Percentiles rank a stretch among this genome's conserved stretches.
phyloP scores from a whole-genome alignment of 2,329 filamentous ascomycete genomes.

The Neocatenulostroma microsporum region DNA sequence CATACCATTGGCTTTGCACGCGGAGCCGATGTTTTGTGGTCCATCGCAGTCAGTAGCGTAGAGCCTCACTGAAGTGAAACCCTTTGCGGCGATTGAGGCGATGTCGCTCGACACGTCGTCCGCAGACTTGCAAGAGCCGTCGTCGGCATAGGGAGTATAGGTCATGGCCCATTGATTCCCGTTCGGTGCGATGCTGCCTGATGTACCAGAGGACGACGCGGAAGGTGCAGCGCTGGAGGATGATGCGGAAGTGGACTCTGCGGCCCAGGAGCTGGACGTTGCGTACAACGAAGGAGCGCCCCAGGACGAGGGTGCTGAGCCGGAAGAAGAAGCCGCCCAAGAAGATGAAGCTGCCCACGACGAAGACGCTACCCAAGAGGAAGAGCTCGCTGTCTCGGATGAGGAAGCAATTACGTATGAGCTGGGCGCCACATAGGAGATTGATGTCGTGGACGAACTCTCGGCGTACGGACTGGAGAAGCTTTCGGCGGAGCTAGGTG shows the following conservation, averaged over 20 bases:
- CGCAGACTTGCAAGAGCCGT: slow-evolving; percentile 37
- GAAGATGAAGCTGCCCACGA: slow-evolving; percentile 6
- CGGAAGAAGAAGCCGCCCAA: not conserved
- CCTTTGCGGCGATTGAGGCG: slow-evolving; percentile 35
- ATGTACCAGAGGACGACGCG: slow-evolving; percentile 3
- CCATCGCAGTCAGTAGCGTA: slow-evolving; percentile 90
- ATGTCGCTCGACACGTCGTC: slow-evolving; percentile 35
- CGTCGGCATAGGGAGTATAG: slow-evolving; percentile 41
- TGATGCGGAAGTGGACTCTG: not conserved
- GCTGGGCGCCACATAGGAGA: too few relatives aligned
- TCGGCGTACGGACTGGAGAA: too few relatives aligned
- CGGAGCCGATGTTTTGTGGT: slow-evolving; percentile 65
- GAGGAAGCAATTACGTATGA: too few relatives aligned
- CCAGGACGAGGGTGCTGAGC: not conserved
- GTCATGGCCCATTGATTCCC: slow-evolving; percentile 41
- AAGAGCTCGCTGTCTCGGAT: too few relatives aligned
- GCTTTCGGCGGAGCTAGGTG: too few relatives aligned
- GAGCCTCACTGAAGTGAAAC: slow-evolving; percentile 63
- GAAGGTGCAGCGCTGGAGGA: too few relatives aligned
- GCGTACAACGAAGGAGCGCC: not conserved
- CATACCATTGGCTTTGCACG: slow-evolving; percentile 58
- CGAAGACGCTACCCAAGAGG: not conserved
- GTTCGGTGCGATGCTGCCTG: slow-evolving; percentile 25
- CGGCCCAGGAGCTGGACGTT: slow-evolving; percentile 1
- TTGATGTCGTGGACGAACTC: too few relatives aligned